Conservation (phyloP, 306 rosid species). For the Clitoria ternatea region DNA sequence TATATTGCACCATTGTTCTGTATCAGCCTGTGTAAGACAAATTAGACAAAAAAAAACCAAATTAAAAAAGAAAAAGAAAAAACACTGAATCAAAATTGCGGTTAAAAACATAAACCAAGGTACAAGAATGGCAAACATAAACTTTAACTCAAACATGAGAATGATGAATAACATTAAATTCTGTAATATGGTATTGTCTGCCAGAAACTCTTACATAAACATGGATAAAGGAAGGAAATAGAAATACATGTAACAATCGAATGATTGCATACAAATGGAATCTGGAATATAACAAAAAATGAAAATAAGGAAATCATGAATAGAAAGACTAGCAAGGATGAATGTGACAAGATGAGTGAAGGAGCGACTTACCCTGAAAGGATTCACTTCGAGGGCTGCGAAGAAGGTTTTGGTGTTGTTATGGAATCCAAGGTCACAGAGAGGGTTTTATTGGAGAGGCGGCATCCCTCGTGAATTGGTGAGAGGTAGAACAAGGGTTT, state of each 20-base stretch:
- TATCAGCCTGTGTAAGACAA: neutral
- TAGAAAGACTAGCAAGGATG: too few relatives aligned
- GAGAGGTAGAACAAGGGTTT: neutral
- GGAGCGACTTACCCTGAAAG: neutral
- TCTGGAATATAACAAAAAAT: neutral
- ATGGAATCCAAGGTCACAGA: too few relatives aligned
- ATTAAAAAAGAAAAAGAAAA: neutral
- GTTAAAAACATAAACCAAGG: neutral
- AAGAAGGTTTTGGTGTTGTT: neutral
- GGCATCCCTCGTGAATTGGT: too few relatives aligned
- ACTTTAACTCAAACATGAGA: neutral
- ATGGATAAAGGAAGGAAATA: too few relatives aligned
- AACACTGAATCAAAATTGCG: neutral
- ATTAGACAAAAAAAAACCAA: too few relatives aligned
- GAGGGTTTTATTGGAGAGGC: too few relatives aligned
- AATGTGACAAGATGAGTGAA: neutral
- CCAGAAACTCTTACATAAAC: neutral
- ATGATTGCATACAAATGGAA: neutral
- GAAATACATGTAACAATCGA: neutral
- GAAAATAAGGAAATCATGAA: neutral
- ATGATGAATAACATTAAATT: neutral
- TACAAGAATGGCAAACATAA: neutral
- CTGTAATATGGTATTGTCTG: neutral
- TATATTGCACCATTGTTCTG: slow-evolving; percentile 67
- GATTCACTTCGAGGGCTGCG: neutral